Evolutionary conservation across 345 rosid species (phyloP), one percentile per base, ranked within the genome.

Genomic region (Erucastrum elatum): DNA sequence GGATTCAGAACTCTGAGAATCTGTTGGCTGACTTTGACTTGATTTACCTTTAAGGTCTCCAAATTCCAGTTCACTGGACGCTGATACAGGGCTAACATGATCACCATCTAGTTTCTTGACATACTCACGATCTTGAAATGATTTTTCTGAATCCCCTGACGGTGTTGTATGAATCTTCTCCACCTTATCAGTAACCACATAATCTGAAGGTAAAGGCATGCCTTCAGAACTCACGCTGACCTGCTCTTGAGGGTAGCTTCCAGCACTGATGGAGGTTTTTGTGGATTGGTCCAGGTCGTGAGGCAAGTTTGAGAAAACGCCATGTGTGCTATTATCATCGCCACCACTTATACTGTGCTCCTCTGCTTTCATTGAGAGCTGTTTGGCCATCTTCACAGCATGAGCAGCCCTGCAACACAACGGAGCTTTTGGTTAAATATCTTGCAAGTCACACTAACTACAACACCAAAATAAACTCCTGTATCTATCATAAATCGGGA

Each of bases 181-280:
- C 77, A 68, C 44, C 81, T 88, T 90, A 81, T 87, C 88, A 81
- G 82, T 81, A 68, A 59, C 79, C 35, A 76, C 64, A 77, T 71
- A 71, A 83, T 84, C 87, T 74, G 85, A 64, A 61, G 90, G 70
- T 53, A 81, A 61, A 63, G 83, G 81, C 72, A 79, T 81, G 65
- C 88, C 98, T 85, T 93, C 97, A 64, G 95, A 93, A 82, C 97
- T 84, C 79, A 94, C 76, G 85, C 98, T 91, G 77, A 82, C 87
- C 82, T 88, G 97, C 71, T 82, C 97, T 68, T 87, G 94, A 66
- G 95, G 96, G 69, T 86, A 91, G 93, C 98, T 93, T 82, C 94
- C 92, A 72, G 84, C 81, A 83, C 98, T 89, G 74, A 90, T 86
- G 53, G 98, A 93, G 75, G 98, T 87, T 80, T 90, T 90, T 56